Conservation (phyloP, 345 rosid species). For the Citrus sp. region DNA sequence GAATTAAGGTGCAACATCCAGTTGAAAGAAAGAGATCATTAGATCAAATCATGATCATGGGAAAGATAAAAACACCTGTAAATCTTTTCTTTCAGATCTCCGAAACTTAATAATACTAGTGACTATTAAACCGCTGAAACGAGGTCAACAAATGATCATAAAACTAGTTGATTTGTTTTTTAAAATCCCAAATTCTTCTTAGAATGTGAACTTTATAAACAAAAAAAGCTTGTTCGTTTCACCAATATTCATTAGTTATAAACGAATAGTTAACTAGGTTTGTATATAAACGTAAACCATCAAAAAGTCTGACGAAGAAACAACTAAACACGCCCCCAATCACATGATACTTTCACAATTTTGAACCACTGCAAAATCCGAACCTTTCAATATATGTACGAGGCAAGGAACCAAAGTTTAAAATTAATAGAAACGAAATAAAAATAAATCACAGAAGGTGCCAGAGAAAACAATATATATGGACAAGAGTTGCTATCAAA, state of each 20-base stretch:
- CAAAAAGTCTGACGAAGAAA: background rate
- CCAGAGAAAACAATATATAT: background rate
- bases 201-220: background rate
- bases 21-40: background rate
- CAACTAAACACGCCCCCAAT: background rate
- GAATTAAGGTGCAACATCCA: background rate
- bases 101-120: background rate
- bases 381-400: background rate
- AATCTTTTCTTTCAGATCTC: background rate
- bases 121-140: too few relatives aligned
- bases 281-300: background rate
- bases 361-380: background rate
- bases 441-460: background rate
- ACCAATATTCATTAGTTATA: background rate
- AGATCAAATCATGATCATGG: background rate
- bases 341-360: background rate
- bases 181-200: background rate
- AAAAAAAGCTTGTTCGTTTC: background rate
- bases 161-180: background rate
- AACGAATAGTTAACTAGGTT: background rate
- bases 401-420: background rate
- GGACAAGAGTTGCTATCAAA: background rate
- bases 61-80: background rate
- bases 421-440: background rate
- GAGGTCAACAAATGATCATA: background rate